Percentiles rank a stretch among this genome's conserved stretches.
phyloP scores from a whole-genome alignment of 257 asterid genomes.

The Nicotiana undulata region DNA sequence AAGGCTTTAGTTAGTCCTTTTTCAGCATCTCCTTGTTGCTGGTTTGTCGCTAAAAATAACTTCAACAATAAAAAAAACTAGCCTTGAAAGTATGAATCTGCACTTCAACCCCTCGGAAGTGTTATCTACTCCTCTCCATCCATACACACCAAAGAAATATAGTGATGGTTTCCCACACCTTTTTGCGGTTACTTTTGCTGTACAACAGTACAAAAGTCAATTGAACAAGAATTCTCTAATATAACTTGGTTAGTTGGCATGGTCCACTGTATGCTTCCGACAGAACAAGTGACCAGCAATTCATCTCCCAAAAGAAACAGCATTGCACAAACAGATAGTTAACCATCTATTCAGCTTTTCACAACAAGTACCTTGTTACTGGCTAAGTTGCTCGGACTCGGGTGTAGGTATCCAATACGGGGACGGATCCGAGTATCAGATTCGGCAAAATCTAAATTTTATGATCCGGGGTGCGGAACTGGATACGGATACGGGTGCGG shows the following conservation, averaged over 20 bases:
- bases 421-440: no score
- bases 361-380: neutral
- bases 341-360: neutral
- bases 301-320: neutral
- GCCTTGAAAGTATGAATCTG: neutral
- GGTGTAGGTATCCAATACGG: no score
- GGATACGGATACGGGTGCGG: no score
- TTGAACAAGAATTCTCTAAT: neutral
- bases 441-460: no score
- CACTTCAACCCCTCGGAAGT: neutral
- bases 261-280: neutral
- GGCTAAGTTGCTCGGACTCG: no score
- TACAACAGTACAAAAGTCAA: neutral
- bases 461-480: no score
- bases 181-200: neutral
- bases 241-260: neutral
- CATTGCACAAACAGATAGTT: neutral
- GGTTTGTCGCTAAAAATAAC: no score
- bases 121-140: neutral
- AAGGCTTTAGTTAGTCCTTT: no score
- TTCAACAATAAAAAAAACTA: neutral
- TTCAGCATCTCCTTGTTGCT: no score
- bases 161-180: neutral
- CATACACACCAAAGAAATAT: neutral
- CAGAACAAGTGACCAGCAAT: neutral